A percentile compares a stretch with the other conserved stretches of the same genome.
phyloP scores from a whole-genome alignment of 2,329 filamentous ascomycete species.

The Byssoonygena ceratinophila region DNA sequence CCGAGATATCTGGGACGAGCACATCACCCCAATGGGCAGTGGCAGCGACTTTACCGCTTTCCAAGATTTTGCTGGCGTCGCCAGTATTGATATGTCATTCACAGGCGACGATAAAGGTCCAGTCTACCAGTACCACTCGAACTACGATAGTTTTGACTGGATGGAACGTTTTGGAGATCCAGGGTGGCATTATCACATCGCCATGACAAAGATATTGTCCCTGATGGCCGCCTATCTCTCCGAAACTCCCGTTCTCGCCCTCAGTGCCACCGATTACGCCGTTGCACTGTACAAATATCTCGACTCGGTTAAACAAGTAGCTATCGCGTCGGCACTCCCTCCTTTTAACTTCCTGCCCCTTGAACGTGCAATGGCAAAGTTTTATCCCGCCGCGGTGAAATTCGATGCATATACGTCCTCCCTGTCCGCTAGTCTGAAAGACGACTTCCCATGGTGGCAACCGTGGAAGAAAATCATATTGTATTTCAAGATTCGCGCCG shows the following conservation, averaged over 20 bases:
- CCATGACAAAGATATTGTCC: slow-evolving; percentile 56
- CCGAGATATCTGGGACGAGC: slow-evolving; percentile 54
- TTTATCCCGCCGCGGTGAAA: slow-evolving; percentile 39
- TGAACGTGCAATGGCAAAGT: slow-evolving; percentile 39
- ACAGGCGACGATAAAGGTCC: slow-evolving; percentile 33
- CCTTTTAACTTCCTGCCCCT: slow-evolving; percentile 38
- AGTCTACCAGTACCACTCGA: slow-evolving; percentile 67
- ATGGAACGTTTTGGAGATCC: slow-evolving; percentile 68
- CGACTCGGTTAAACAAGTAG: slow-evolving; percentile 21
- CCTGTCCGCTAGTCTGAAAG: slow-evolving; percentile 40
- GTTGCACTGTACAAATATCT: slow-evolving; percentile 42
- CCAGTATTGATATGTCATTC: slow-evolving; percentile 56
- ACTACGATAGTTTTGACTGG: slow-evolving; percentile 78
- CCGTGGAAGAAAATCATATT: slow-evolving; percentile 58
- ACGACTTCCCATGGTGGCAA: slow-evolving; percentile 65
- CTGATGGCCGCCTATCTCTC: slow-evolving; percentile 52
- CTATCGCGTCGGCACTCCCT: slow-evolving; percentile 15
- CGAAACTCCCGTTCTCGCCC: slow-evolving; percentile 52
- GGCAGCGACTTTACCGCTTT: slow-evolving; percentile 67
- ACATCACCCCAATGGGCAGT: slow-evolving; percentile 56
- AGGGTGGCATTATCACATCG: slow-evolving; percentile 48
- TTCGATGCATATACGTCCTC: slow-evolving; percentile 45
- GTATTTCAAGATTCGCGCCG: slow-evolving; percentile 50
- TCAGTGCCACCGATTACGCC: slow-evolving; percentile 57
- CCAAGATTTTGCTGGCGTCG: slow-evolving; percentile 59